Conservation (phyloP, 2,329 filamentous ascomycete genomes). For the Pezizomycotina sp. region DNA sequence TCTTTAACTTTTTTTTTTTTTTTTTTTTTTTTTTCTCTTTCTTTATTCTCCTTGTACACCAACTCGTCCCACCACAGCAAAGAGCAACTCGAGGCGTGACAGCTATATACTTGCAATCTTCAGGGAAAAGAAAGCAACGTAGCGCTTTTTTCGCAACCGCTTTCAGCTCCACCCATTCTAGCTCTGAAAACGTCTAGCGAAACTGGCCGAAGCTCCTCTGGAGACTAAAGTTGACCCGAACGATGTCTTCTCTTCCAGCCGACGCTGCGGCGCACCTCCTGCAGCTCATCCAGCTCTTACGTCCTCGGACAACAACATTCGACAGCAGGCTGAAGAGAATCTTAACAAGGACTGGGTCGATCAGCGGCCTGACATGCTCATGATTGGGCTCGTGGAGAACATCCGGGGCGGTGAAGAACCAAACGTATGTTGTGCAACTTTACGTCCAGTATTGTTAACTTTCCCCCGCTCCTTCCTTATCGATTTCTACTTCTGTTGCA, state of each 20-base stretch:
- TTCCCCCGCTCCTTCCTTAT: not conserved
- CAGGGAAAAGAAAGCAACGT: too few species aligned
- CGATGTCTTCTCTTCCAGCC: slow-evolving; percentile 71
- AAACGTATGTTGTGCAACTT: slow-evolving; percentile 39
- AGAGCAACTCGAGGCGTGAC: slow-evolving; percentile 1
- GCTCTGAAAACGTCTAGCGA: too few species aligned
- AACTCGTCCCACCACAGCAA: slow-evolving; percentile 10
- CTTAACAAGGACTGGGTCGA: slow-evolving; percentile 79
- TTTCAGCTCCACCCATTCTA: too few species aligned
- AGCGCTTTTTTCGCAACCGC: too few species aligned
- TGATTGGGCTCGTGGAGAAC: slow-evolving; percentile 92
- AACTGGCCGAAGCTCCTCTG: too few species aligned
- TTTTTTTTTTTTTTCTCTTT: slow-evolving; percentile 12
- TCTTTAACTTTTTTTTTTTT: not conserved
- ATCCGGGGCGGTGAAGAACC: slow-evolving; percentile 60
- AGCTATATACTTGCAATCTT: slow-evolving; percentile 6
- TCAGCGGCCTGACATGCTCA: slow-evolving; percentile 63
- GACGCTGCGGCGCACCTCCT: slow-evolving; percentile 72
- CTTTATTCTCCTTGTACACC: not conserved
- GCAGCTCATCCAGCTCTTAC: slow-evolving; percentile 78
- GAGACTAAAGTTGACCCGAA: too few species aligned
- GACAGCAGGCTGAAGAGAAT: slow-evolving; percentile 76
- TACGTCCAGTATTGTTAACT: slow-evolving; percentile 20
- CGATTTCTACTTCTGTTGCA: slow-evolving; percentile 5
- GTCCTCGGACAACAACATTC: slow-evolving; percentile 71